Evolutionary conservation across 306 rosid species (phyloP), one percentile per base, ranked within the genome.

Genomic region (Quercus bicolor): DNA sequence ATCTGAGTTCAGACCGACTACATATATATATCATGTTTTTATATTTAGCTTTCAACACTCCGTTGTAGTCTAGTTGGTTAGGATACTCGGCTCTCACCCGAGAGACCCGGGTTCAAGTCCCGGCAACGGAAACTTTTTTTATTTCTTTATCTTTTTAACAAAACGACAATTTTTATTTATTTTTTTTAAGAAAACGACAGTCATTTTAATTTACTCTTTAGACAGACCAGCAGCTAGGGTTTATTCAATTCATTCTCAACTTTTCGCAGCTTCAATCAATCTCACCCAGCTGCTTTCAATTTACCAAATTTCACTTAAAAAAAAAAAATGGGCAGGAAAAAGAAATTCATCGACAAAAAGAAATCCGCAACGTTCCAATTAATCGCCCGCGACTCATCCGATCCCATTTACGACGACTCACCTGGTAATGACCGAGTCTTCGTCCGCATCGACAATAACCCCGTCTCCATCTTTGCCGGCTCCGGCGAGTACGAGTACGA

Each of bases 271-370:
- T 12, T 48, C 15, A 48, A 48, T 13, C 53, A 48, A 0, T 10
- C 53, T 48, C 53, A 12, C 15, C 16, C 53, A 48, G 0, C 16
- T 48, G 53, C 53, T 13, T 12, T 48, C 53, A 48, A 48, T 48
- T 48, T 48, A 1, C 5, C 15, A 48, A 48, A 12, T 40, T 40
- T 40, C 53, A 48, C 53, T 12, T 48, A 0, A 8, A 40, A 8
- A 48, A 48, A 2, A 34, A 48, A 45, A 40, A 86, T 86, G 88
- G 90, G 87, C 26, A 89, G 66, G 78, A 90, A 85, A 80, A 88
- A 92, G 92, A 88, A 91, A 74, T 94, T 92, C 79, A 86, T 94
- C 60, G 91, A 94, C 88, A 92, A 90, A 86, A 94, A 91, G 33
- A 94, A 81, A 18, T 81, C 98, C 0, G 87, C 87, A 0, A 94